These are phyloP conservation scores for Oryza glaberrima DNA, from an alignment of 176 grass and related monocot genomes.

Conservation along the genomic window DNA sequence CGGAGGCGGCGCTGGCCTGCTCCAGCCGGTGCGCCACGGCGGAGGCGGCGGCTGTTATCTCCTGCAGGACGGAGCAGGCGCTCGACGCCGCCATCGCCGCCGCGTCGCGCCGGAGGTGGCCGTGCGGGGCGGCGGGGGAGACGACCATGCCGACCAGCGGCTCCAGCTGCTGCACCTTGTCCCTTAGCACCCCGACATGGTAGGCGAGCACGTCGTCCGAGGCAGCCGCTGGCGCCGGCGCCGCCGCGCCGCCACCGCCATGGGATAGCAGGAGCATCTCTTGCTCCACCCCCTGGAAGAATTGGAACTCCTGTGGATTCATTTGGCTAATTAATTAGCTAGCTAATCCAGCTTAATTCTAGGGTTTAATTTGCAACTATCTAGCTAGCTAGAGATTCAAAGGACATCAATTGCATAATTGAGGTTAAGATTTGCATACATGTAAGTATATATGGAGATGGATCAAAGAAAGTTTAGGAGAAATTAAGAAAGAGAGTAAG, in stretches of 20 bases:
- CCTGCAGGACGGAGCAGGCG: neutral
- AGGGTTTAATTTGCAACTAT: neutral
- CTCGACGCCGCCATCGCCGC: neutral
- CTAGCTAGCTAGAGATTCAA: neutral
- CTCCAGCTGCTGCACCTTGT: slow-evolving; percentile 34
- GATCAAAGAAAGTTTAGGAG: neutral
- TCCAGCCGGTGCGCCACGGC: neutral
- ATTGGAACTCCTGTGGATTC: slow-evolving; percentile 13
- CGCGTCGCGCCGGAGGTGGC: neutral
- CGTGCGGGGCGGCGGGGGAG: neutral
- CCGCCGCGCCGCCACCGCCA: too few species aligned
- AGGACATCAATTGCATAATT: slow-evolving; percentile 1
- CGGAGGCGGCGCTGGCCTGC: neutral
- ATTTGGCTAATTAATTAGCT: neutral
- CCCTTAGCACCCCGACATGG: neutral
- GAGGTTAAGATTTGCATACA: neutral
- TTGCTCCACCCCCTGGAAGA: neutral
- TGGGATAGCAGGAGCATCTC: neutral
- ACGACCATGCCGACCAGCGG: slow-evolving; percentile 25
- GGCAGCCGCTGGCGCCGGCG: neutral
- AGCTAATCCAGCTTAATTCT: neutral
- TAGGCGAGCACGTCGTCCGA: neutral
- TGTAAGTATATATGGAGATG: neutral
- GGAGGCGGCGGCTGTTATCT: neutral
- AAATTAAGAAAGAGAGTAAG: neutral